Evolutionary conservation across 352 stramenopile species (phyloP).

Genomic region (Globisporangium emineosum): DNA sequence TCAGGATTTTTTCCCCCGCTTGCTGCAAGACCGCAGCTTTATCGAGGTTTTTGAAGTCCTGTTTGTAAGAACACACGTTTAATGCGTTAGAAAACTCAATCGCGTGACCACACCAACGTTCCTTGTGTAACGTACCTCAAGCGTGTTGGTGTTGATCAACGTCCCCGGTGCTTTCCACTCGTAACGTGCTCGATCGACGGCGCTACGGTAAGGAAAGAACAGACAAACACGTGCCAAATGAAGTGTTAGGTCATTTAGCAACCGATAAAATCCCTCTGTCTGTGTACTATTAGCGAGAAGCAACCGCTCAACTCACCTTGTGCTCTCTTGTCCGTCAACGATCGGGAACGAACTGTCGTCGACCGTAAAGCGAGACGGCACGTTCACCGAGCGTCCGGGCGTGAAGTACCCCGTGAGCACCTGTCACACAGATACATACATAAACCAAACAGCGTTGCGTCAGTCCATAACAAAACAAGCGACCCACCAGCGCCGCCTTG

Average conservation of each 20-base stretch:
- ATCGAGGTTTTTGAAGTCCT: slow-evolving; percentile 86
- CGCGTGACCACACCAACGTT: neutral
- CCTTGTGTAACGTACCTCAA: slow-evolving; percentile 49
- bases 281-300: neutral
- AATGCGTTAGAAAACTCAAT: neutral
- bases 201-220: slow-evolving; percentile 8
- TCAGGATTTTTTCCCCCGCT: slow-evolving; percentile 35
- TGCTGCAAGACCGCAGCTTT: slow-evolving; percentile 68
- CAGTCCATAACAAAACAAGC: too few species aligned
- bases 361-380: slow-evolving; percentile 69
- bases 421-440: slow-evolving; percentile 18
- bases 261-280: neutral
- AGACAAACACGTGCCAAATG: neutral
- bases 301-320: slow-evolving; percentile 6
- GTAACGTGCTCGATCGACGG: slow-evolving; percentile 56
- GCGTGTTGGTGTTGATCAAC: slow-evolving; percentile 84
- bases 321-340: slow-evolving; percentile 6
- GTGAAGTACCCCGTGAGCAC: slow-evolving; percentile 63
- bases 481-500: too few species aligned
- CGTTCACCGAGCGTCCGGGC: slow-evolving; percentile 47
- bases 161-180: slow-evolving; percentile 72
- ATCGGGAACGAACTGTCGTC: slow-evolving; percentile 66
- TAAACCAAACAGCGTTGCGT: neutral
- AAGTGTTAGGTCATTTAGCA: neutral
- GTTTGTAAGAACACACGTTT: neutral